Percentiles rank a stretch among this genome's conserved stretches.
phyloP scores from a whole-genome alignment of 495 filamentous ascomycete species.

The Lindgomyces ingoldianus region DNA sequence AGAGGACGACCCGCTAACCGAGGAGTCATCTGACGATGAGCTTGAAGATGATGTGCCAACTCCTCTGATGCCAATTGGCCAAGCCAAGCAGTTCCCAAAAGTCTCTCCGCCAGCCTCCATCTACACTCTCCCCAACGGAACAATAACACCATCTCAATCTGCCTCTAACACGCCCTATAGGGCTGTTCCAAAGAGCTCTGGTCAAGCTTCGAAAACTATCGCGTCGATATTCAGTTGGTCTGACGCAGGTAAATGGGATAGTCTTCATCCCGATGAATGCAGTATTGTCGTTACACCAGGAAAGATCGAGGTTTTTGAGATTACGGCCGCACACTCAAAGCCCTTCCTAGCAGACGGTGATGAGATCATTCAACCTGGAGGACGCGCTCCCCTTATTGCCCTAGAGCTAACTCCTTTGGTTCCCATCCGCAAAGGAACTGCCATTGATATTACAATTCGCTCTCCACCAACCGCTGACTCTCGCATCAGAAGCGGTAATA shows the following conservation, averaged over 20 bases:
- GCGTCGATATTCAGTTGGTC: conserved; percentile 87
- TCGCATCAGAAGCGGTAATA: conserved; percentile 67
- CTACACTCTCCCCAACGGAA: conserved; percentile 52
- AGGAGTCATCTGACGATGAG: conserved; percentile 61
- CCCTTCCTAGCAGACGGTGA: conserved; percentile 46
- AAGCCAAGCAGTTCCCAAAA: conserved; percentile 36
- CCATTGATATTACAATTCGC: conserved; percentile 88
- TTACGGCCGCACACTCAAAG: conserved; percentile 54
- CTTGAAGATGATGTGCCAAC: conserved; percentile 49
- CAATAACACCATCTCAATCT: conserved; percentile 73
- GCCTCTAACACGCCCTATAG: conserved; percentile 68
- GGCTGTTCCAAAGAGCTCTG: conserved; percentile 56
- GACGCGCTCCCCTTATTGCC: conserved; percentile 65
- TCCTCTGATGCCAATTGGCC: conserved; percentile 33
- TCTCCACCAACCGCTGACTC: conserved; percentile 74
- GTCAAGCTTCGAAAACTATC: conserved; percentile 64
- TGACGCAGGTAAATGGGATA: conserved; percentile 77
- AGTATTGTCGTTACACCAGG: conserved; percentile 80
- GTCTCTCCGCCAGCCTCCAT: conserved; percentile 44
- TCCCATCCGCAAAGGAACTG: conserved; percentile 82
- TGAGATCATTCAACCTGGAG: conserved; percentile 36
- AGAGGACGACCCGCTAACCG: conserved; percentile 37
- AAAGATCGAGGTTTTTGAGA: conserved; percentile 78
- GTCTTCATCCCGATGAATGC: conserved; percentile 71
- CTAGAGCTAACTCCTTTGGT: conserved; percentile 87